Evolutionary conservation across 2,329 filamentous ascomycete genomes (phyloP), one percentile per base, ranked within the genome.

Genomic region (Paracorniculantispora psalliotae): DNA sequence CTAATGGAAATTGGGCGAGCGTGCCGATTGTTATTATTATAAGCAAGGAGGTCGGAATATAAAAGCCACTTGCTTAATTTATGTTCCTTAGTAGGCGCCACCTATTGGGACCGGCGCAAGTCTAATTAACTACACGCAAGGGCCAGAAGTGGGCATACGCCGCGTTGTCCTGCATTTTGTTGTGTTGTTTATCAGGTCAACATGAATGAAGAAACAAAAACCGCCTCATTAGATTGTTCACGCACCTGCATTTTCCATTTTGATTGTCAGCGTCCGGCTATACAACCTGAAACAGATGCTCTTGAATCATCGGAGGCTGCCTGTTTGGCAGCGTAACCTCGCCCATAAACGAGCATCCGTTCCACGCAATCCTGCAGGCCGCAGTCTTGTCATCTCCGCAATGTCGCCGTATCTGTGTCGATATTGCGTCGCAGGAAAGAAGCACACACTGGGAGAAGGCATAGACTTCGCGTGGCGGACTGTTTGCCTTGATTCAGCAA

Each of bases 51-150:
- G 28, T 30, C 19, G 39, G 10, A 46, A 15, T n/a, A 54, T 53
- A 30, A 37, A 19, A 47, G 19, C n/a, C 28, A 48, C 23, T 4
- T 17, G 13, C 5, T 23, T 17, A 19, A 54, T 46, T 44, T 21
- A 17, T 12, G 10, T 26, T 19, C 39, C 33, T 26, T 56, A 56
- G 37, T 48, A 39, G 30, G 17, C 53, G 53, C 53, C 53, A 56
- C 53, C 15, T 47, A 48, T 39, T 56, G 33, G 43, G 43, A 43
- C 53, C 53, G 30, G 28, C 43, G 43, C 43, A 56, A 47, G 43
- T 56, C 15, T 47, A 56, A n/a, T 39, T 19, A 47, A 19, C 8
- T 26, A 48, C 13, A 37, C 28, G 53, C 30, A 37, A 21, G 43
- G 21, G 23, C 3, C 26, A 12, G 33, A 39, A 4, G 4, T 17